phyloP scores from a whole-genome alignment of 345 rosid species.

The Aquilaria yunnanensis region DNA sequence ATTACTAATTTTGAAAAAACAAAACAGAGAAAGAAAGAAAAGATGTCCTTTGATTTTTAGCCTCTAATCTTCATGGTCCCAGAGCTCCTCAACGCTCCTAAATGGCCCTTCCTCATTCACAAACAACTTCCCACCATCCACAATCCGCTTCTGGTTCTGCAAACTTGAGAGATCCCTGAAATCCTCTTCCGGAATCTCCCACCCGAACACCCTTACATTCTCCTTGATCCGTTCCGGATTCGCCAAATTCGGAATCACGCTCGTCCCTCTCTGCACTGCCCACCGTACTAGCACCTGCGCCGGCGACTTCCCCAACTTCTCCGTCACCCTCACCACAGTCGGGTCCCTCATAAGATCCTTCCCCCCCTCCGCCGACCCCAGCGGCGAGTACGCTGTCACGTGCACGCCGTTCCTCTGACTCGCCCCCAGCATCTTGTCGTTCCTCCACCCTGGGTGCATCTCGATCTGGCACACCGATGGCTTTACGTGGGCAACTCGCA shows the following conservation, averaged over 20 bases:
- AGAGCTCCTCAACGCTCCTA: conserved; percentile 43
- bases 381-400: conserved; percentile 54
- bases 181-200: conserved; percentile 43
- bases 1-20: no score
- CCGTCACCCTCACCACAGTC: conserved; percentile 33
- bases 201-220: conserved; percentile 40
- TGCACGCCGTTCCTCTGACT: conserved; percentile 39
- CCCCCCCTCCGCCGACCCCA: conserved; percentile 50
- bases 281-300: conserved; percentile 23
- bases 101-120: conserved; percentile 44
- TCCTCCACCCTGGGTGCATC: conserved; percentile 72
- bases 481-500: conserved; percentile 25
- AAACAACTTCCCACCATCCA: conserved; percentile 41
- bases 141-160: conserved; percentile 32
- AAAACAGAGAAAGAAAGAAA: no score
- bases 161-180: conserved; percentile 28
- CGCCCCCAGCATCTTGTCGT: conserved; percentile 41
- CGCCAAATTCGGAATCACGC: conserved; percentile 44
- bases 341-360: conserved; percentile 43
- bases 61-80: conserved; percentile 45
- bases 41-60: no score
- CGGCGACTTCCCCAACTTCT: conserved; percentile 46
- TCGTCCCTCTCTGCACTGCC: conserved; percentile 53
- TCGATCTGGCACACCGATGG: conserved; percentile 59
- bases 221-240: conserved; percentile 42